Conservation (phyloP, 1,139 yeast genomes). For the Eremothecium sinecaudum region DNA sequence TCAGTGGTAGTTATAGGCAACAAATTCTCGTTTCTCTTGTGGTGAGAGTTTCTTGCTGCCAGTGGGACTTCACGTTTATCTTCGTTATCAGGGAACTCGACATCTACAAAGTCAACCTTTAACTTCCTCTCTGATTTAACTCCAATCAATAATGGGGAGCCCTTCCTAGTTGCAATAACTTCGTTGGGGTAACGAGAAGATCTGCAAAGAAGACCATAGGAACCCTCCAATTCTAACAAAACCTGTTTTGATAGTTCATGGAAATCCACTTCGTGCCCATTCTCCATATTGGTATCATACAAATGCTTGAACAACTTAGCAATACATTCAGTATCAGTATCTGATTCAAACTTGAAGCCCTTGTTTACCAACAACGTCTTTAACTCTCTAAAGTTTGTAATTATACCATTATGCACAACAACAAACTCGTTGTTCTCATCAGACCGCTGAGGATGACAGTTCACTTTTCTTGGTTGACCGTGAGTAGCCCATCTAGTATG, state of each 20-base stretch:
- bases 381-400: slow-evolving; percentile 88
- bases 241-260: slow-evolving; percentile 90
- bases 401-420: slow-evolving; percentile 96
- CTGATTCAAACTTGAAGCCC: slow-evolving; percentile 80
- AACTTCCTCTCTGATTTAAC: slow-evolving; percentile 91
- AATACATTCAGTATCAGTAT: slow-evolving; percentile 96
- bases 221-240: slow-evolving; percentile 88
- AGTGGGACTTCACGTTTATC: slow-evolving; percentile 32
- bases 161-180: slow-evolving; percentile 94
- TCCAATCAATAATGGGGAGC: slow-evolving; percentile 94
- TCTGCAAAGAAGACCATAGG: slow-evolving; percentile 90
- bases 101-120: slow-evolving; percentile 97
- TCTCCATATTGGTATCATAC: slow-evolving; percentile 66
- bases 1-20: slow-evolving; percentile 40
- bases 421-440: slow-evolving; percentile 76
- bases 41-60: slow-evolving; percentile 14
- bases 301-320: slow-evolving; percentile 90
- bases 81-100: slow-evolving; percentile 74
- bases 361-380: slow-evolving; percentile 69
- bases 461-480: slow-evolving; percentile 77
- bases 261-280: slow-evolving; percentile 68
- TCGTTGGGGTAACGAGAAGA: slow-evolving; percentile 92
- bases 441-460: slow-evolving; percentile 96
- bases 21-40: slow-evolving; percentile 29
- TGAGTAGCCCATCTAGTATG: slow-evolving; percentile 99